Base-by-base conservation (phyloP, 768 basidiomycete species). In the Leccinum obscurum region DNA sequence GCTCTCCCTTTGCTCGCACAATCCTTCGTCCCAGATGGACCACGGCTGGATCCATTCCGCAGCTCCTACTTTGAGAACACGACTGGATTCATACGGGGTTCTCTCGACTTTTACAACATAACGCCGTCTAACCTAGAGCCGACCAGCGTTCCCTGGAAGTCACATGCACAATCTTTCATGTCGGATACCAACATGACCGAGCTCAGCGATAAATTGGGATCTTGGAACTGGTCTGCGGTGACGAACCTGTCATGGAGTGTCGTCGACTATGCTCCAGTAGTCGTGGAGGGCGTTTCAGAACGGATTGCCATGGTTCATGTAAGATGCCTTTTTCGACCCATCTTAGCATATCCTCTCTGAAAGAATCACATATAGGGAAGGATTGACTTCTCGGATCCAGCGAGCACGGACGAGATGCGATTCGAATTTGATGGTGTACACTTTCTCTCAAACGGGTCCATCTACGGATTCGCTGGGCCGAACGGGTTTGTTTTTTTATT, bases 401-500 rank as follows among this genome's bases (percentile, higher is more conserved):
- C 71, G n/a, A 80, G 72, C 4, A 72, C 77, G 0, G 85, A 85
- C 51, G 86, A 89, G 52, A 70, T 91, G 48, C 78, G 83, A 35
- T 74, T 92, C 2, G 88, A 92, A 61, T 86, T 93, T 62, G 87
- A 89, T 68, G 92, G 89, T 1, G 77, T 93, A 24, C 91, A 93
- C 71, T 87, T 92, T 68, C 65, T 89, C 11, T 71, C 79, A 26
- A 88, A 89, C 57, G 92, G 92, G 0, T 82, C 89, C 0, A 81
- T 94, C n/a, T 90, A 86, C 66, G 92, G 89, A 2, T 79, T 90
- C 54, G 89, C 87, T 17, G 82, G 85, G 63, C 82, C 86, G 4
- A 67, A 70, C 17, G 86, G 85, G 91, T 92, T 30, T 30, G 28
- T 32, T 24, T 54, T 61, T 41, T n/a, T 22, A 15, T 30, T 30